Conservation (phyloP, 2,329 filamentous ascomycete genomes). For the Xylaria sp. region DNA sequence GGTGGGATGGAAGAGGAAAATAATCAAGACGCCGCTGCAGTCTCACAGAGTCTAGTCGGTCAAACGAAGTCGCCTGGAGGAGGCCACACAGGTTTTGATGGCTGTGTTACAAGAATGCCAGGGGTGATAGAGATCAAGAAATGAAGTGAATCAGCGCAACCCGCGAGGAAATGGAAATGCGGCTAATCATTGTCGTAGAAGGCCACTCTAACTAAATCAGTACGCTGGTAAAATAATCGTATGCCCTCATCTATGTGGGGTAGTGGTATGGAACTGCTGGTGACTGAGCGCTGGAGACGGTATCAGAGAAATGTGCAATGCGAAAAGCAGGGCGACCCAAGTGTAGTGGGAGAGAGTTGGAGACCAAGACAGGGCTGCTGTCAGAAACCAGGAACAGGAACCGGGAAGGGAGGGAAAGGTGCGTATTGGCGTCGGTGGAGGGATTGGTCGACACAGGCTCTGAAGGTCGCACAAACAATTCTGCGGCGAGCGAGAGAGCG, state of each 20-base stretch:
- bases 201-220: constrained; percentile 43
- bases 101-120: constrained; percentile 32
- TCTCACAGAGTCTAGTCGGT: constrained; percentile 23
- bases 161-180: constrained; percentile 55
- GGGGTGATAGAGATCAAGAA: constrained; percentile 53
- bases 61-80: constrained; percentile 27
- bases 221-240: constrained; percentile 35
- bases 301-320: constrained; percentile 24
- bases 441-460: constrained; percentile 25
- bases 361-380: constrained; percentile 35
- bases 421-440: constrained; percentile 18
- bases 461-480: constrained; percentile 22
- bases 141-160: constrained; percentile 60
- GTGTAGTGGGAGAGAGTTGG: constrained; percentile 21
- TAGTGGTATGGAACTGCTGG: constrained; percentile 20
- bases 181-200: constrained; percentile 62
- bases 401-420: constrained; percentile 25
- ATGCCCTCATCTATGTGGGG: constrained; percentile 26
- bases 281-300: constrained; percentile 20
- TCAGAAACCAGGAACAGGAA: constrained; percentile 34
- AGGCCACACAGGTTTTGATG: constrained; percentile 28
- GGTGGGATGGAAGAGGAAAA: constrained; percentile 4
- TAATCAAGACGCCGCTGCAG: constrained; percentile 20
- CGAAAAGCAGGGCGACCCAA: constrained; percentile 28
- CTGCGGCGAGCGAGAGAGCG: constrained; percentile 17